phyloP scores from a whole-genome alignment of 2,329 filamentous ascomycete genomes.

The Aspergillus sp. region DNA sequence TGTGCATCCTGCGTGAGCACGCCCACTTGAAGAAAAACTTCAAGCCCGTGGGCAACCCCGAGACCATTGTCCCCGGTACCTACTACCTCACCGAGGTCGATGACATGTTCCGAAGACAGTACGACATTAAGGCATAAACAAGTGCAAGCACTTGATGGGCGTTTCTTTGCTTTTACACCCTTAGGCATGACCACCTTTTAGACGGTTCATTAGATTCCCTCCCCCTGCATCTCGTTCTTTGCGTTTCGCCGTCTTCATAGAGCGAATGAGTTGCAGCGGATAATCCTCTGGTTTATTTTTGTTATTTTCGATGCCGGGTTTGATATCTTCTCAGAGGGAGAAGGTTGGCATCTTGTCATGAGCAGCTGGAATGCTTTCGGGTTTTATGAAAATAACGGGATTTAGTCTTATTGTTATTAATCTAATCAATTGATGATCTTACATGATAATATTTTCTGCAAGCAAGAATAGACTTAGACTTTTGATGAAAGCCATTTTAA shows the following conservation, averaged over 20 bases:
- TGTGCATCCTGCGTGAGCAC: constrained; percentile 76
- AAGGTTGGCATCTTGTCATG: too few species aligned
- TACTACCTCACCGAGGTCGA: constrained; percentile 80
- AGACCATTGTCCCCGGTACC: constrained; percentile 61
- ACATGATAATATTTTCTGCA: not conserved
- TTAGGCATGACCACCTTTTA: constrained; percentile 23
- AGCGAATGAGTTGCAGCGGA: constrained; percentile 9
- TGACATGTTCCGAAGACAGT: constrained; percentile 80
- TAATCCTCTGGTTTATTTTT: constrained; percentile 1
- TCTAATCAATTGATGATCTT: constrained; percentile 2
- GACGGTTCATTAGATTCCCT: constrained; percentile 33
- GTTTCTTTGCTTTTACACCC: constrained; percentile 16
- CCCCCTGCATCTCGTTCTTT: constrained; percentile 22
- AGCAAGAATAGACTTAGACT: too few species aligned
- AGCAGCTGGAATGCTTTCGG: constrained; percentile 11
- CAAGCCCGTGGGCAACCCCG: constrained; percentile 62
- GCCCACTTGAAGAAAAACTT: constrained; percentile 79
- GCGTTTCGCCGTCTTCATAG: constrained; percentile 18
- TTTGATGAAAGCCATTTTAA: too few species aligned
- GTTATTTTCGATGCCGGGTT: too few species aligned
- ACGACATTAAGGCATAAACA: constrained; percentile 66
- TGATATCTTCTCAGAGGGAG: too few species aligned
- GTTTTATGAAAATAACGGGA: constrained; percentile 3
- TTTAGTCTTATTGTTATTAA: constrained; percentile 7
- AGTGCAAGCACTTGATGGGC: constrained; percentile 10